Evolutionary conservation across 371 early-diverging fungal genomes (phyloP), one percentile per base, ranked within the genome.

Genomic region (Entomophthora muscae): DNA sequence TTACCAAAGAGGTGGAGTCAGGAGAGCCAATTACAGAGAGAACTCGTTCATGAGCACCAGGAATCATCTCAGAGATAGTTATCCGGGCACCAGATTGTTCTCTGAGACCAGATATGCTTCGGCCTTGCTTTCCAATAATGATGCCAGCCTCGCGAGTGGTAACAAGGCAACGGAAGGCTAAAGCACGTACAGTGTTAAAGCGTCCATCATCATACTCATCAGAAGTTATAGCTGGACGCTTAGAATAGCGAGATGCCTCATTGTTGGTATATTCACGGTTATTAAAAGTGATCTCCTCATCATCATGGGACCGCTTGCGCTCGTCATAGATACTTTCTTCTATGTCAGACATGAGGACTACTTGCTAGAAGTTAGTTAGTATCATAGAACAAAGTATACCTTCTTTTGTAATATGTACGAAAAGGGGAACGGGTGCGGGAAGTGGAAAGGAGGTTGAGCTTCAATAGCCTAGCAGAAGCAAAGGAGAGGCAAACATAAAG

Each of bases 81-180:
- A 91, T 87, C 66, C 85, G 83, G 65, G 90, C 91, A 61, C 85
- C 85, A 65, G 88, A 85, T 52, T 74, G 66, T 51, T 89, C 85
- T 66, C 93, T 77, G 66, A 93, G 78, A 61, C 89, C 86, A 57
- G 84, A 82, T 0, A 94, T 85, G 74, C 88, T 88, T 65, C 79
- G 82, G 32, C 96, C 96, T 55, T 76, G 76, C 76, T 89, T 89
- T 57, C 96, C 96, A 67, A 95, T 95, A 64, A 95, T 85, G 52
- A 92, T 84, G 66, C 88, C 93, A 29, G 96, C 95, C 70, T 94
- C 95, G 72, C 88, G 89, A 69, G 91, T 85, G 28, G 86, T 78
- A 23, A 92, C 85, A 21, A 92, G 76, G n/a, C 89, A 84, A 56
- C 93, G 86, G 66, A 92, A 74, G n/a, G 86, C 85, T 56, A 91